These are phyloP conservation scores for Fraxinus ornus DNA, from an alignment of 305 asterid species.

Conservation along the genomic window DNA sequence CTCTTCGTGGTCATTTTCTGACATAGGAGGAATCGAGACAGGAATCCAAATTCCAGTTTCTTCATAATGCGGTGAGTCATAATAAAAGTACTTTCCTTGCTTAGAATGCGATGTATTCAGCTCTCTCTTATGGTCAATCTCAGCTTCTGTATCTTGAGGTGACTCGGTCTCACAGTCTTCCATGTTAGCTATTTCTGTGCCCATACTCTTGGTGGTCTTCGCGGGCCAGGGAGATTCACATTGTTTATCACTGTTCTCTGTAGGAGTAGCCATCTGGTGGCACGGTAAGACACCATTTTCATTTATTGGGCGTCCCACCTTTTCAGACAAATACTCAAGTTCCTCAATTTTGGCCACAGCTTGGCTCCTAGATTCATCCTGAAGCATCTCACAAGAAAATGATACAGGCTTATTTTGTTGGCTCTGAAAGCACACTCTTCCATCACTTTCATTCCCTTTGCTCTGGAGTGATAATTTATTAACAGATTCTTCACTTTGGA, in stretches of 20 bases:
- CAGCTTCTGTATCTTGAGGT: constrained; percentile 23
- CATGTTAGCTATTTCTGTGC: constrained; percentile 14
- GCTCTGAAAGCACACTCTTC: constrained; percentile 15
- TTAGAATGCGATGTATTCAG: constrained; percentile 27
- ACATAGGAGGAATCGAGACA: constrained; percentile 95
- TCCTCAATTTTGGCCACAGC: constrained; percentile 28
- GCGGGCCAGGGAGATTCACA: constrained; percentile 22
- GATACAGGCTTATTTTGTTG: constrained; percentile 26
- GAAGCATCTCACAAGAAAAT: constrained; percentile 12
- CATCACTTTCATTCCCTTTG: constrained; percentile 31
- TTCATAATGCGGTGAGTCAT: constrained; percentile 73
- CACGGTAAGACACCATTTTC: constrained; percentile 6
- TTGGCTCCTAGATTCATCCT: constrained; percentile 14
- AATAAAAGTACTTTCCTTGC: constrained; percentile 67
- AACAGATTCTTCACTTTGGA: constrained; percentile 31
- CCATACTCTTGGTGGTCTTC: constrained; percentile 16
- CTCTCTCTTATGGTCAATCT: constrained; percentile 25
- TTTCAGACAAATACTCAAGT: constrained; percentile 19
- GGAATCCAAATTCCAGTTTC: constrained; percentile 98
- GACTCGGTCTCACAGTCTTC: constrained; percentile 22
- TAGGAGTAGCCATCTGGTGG: constrained; percentile 7
- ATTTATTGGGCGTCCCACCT: constrained; percentile 15
- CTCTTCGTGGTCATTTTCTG: constrained; percentile 72
- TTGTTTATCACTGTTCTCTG: constrained; percentile 18
- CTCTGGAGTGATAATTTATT: constrained; percentile 30